A percentile compares a stretch with the other conserved stretches of the same genome.
phyloP scores from a whole-genome alignment of 2,329 filamentous ascomycete genomes.

The Zymoseptoria brevis region DNA sequence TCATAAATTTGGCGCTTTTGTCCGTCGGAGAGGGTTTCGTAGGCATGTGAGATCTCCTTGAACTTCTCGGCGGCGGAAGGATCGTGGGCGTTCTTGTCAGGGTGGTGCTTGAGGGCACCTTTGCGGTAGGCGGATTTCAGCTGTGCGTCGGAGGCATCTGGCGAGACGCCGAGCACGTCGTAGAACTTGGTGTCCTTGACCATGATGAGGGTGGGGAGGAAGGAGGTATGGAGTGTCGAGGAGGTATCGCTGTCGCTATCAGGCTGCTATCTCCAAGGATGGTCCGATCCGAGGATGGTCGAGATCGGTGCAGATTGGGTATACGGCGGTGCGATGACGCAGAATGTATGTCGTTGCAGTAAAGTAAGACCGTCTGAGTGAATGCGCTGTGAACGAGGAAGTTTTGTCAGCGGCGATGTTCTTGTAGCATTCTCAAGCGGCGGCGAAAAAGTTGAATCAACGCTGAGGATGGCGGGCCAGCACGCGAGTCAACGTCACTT shows the following conservation, averaged over 20 bases:
- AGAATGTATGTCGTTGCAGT: background rate
- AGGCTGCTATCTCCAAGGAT: conserved; percentile 6
- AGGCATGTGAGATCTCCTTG: conserved; percentile 93
- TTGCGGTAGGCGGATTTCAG: conserved; percentile 88
- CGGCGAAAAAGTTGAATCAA: background rate
- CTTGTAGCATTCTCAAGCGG: background rate
- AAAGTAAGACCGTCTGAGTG: background rate
- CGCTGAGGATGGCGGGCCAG: background rate
- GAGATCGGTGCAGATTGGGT: background rate
- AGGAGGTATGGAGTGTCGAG: background rate
- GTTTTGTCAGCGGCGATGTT: background rate
- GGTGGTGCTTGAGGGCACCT: conserved; percentile 74
- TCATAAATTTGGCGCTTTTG: conserved; percentile 92
- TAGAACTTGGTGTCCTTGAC: conserved; percentile 74
- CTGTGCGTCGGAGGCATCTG: conserved; percentile 73
- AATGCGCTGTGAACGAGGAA: background rate
- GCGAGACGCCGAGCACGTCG: conserved; percentile 68
- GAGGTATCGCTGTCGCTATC: conserved; percentile 4
- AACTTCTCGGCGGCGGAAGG: conserved; percentile 93
- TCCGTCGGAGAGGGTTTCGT: conserved; percentile 85
- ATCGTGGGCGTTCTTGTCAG: conserved; percentile 95
- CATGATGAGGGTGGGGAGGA: conserved; percentile 47
- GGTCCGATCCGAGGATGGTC: background rate
- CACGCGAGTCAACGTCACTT: background rate
- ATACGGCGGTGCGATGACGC: background rate